phyloP scores from a whole-genome alignment of 2,329 filamentous ascomycete species.

The Fusarium paranaense region DNA sequence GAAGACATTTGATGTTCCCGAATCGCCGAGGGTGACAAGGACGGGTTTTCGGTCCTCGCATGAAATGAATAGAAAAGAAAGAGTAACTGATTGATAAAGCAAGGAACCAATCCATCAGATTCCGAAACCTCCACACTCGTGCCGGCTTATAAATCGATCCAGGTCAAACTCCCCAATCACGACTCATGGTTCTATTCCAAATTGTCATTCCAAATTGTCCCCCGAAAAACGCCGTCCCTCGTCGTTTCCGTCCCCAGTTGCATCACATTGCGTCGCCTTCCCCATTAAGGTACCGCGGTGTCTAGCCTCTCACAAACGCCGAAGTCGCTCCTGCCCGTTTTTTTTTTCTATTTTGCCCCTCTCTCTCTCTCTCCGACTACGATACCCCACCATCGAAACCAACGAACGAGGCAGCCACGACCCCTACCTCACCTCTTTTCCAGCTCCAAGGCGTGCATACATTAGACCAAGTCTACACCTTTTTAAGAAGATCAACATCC shows the following conservation, averaged over 20 bases:
- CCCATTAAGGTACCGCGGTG: not conserved
- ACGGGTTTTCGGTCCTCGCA: not conserved
- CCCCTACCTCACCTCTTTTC: not conserved
- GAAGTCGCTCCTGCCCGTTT: constrained; percentile 26
- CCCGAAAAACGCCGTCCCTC: not conserved
- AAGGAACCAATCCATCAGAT: constrained; percentile 15
- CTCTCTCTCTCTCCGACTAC: constrained; percentile 6
- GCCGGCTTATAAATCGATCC: constrained; percentile 14
- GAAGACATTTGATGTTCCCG: not conserved
- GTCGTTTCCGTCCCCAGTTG: not conserved
- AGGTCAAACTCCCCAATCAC: constrained; percentile 20
- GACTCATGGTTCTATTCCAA: constrained; percentile 7
- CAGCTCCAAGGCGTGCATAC: not conserved
- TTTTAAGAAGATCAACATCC: constrained; percentile 32
- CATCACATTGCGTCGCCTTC: constrained; percentile 2
- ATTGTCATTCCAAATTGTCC: constrained; percentile 37
- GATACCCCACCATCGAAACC: constrained; percentile 21
- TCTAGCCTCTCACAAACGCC: constrained; percentile 14
- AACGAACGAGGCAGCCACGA: not conserved
- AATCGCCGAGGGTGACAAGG: not conserved
- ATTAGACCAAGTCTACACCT: not conserved
- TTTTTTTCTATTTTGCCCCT: constrained; percentile 8
- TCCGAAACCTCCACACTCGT: constrained; percentile 13
- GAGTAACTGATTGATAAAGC: constrained; percentile 32
- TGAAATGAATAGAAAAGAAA: not conserved